These are phyloP conservation scores for Ceratopteris richardii DNA, from an alignment of 75 land plant genomes.

Conservation along the genomic window DNA sequence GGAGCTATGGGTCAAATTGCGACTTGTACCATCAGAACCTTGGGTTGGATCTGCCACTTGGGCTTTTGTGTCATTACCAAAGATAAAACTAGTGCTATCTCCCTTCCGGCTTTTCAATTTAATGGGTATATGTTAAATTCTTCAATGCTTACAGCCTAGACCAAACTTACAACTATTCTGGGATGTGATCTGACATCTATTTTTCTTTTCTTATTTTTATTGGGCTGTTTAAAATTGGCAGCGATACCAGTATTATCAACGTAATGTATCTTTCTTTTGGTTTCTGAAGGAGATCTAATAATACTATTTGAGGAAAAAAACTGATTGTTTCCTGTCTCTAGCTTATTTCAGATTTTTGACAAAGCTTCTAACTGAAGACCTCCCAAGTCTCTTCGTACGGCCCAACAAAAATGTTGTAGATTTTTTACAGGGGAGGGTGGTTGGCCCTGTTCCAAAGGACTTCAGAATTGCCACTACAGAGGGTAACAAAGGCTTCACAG, in stretches of 20 bases:
- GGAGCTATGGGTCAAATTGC: conserved; percentile 95
- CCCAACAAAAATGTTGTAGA: conserved; percentile 87
- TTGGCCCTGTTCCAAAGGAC: conserved; percentile 57
- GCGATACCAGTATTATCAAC: conserved; percentile 88
- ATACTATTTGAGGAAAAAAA: no score
- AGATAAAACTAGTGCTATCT: conserved; percentile 78
- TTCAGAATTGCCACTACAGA: conserved; percentile 49
- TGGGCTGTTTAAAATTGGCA: conserved; percentile 16
- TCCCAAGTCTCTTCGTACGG: conserved; percentile 88
- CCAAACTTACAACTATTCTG: no score
- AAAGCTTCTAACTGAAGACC: conserved; percentile 87
- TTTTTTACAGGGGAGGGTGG: conserved; percentile 71
- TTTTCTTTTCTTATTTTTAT: not conserved
- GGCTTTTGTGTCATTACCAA: conserved; percentile 98
- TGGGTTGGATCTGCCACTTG: conserved; percentile 95
- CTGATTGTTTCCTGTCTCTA: no score
- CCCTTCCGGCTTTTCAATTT: conserved; percentile 89
- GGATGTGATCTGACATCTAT: not conserved
- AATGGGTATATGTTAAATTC: conserved; percentile 74
- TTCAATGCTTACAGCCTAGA: not conserved
- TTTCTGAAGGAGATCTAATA: no score
- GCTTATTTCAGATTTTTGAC: conserved; percentile 90
- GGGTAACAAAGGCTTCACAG: conserved; percentile 68
- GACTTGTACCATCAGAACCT: conserved; percentile 85
- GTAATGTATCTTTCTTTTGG: conserved; percentile 45